Evolutionary conservation across 2,329 filamentous ascomycete genomes (phyloP).

Genomic region (Neonectria hederae): DNA sequence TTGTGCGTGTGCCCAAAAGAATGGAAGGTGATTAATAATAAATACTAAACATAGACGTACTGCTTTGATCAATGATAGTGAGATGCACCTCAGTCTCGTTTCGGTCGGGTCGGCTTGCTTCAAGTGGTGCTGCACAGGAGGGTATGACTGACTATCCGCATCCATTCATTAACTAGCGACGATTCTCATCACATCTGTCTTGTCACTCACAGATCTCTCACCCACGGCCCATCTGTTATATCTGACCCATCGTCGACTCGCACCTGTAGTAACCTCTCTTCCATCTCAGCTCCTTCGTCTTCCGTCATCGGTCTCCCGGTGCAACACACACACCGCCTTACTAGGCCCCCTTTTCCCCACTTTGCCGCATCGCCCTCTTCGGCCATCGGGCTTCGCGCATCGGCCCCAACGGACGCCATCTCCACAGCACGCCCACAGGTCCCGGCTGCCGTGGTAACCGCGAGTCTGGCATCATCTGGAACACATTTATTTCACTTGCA

Average conservation of each 20-base stretch:
- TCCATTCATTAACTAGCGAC: no score
- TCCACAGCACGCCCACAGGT: not conserved
- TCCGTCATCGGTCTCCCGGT: not conserved
- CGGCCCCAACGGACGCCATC: not conserved
- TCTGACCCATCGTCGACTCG: not conserved
- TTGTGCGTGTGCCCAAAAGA: no score
- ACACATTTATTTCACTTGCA: not conserved
- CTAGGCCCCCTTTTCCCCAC: not conserved
- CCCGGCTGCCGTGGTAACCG: slow-evolving; percentile 15
- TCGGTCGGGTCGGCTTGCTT: no score
- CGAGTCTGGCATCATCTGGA: not conserved
- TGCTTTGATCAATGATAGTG: no score
- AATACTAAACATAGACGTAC: no score
- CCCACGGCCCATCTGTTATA: not conserved
- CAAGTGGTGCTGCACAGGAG: no score
- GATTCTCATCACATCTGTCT: no score
- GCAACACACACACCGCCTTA: not conserved
- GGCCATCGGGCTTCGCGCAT: not conserved
- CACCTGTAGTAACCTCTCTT: not conserved
- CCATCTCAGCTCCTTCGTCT: not conserved
- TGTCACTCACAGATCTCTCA: not conserved
- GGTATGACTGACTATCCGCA: no score
- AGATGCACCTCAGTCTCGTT: no score
- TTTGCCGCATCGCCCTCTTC: slow-evolving; percentile 5
- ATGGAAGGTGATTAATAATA: no score